These are phyloP conservation scores for Clitopilus hobsonii DNA, from an alignment of 768 basidiomycete genomes.

Conservation along the genomic window DNA sequence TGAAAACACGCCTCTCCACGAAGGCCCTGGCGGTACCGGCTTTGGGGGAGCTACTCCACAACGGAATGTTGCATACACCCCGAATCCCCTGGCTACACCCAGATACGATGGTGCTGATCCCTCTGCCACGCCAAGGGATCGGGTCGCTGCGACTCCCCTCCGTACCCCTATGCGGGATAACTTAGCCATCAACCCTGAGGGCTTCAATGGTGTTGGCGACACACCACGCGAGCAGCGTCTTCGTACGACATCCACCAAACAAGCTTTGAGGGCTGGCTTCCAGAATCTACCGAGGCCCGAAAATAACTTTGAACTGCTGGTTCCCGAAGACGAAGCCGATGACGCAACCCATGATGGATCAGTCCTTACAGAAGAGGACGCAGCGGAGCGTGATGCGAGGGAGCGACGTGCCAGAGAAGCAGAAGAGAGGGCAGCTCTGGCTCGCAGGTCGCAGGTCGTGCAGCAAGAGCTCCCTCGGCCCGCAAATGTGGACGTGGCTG, in stretches of 20 bases:
- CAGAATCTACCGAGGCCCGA: constrained; percentile 84
- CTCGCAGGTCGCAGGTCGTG: constrained; percentile 76
- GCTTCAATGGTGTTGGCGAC: constrained; percentile 46
- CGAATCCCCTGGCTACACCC: constrained; percentile 93
- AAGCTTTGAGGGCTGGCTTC: constrained; percentile 78
- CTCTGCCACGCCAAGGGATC: constrained; percentile 52
- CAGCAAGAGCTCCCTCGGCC: constrained; percentile 84
- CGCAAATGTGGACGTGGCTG: constrained; percentile 68
- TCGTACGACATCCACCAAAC: constrained; percentile 60
- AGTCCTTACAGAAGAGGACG: constrained; percentile 70
- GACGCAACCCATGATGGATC: constrained; percentile 36
- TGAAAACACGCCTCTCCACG: constrained; percentile 93
- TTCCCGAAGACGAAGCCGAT: constrained; percentile 85
- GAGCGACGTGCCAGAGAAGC: constrained; percentile 62
- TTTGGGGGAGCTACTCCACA: constrained; percentile 96
- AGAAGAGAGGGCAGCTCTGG: constrained; percentile 76
- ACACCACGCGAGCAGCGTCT: constrained; percentile 78
- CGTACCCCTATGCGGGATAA: constrained; percentile 95
- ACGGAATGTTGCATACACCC: constrained; percentile 86
- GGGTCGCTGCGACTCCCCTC: constrained; percentile 68
- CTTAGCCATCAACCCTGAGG: constrained; percentile 82
- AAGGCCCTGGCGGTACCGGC: constrained; percentile 73
- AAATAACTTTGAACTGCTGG: constrained; percentile 94
- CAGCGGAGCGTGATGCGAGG: constrained; percentile 84
- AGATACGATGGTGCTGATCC: constrained; percentile 40